Percentiles rank a stretch among this genome's conserved stretches.
Evolutionary conservation across 129 eudicot genomes (phyloP).

Genomic region (Escallonia herrerae): DNA sequence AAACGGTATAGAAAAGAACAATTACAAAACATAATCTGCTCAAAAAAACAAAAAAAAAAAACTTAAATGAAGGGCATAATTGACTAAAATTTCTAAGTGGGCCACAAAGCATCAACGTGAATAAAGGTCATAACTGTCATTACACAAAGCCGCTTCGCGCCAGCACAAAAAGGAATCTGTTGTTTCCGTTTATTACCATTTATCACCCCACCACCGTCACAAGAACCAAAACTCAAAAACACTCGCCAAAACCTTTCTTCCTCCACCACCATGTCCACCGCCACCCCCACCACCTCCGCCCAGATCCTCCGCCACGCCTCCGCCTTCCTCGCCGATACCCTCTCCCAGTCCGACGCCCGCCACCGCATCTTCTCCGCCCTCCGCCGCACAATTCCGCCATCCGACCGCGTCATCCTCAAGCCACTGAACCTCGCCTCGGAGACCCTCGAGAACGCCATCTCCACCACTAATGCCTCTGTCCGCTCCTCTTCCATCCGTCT

Average conservation of each 20-base stretch:
- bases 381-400: conserved; percentile 23
- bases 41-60: too few relatives aligned
- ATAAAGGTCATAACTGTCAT: conserved; percentile 18
- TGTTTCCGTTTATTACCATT: conserved; percentile 16
- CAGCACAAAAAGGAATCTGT: conserved; percentile 5
- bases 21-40: too few relatives aligned
- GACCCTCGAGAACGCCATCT: conserved; percentile 55
- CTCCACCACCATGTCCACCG: conserved; percentile 24
- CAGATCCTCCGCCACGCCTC: conserved; percentile 46
- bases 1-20: too few relatives aligned
- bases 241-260: background rate
- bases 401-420: conserved; percentile 24
- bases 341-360: conserved; percentile 44
- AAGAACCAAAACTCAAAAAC: background rate
- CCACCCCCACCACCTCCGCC: conserved; percentile 26
- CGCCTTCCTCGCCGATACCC: conserved; percentile 41
- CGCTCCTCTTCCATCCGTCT: conserved; percentile 58
- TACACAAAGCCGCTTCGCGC: conserved; percentile 27
- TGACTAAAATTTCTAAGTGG: background rate
- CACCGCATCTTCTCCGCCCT: conserved; percentile 38
- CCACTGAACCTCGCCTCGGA: conserved; percentile 42
- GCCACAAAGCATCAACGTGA: background rate
- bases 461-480: conserved; percentile 28
- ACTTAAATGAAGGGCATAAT: too few relatives aligned
- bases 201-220: background rate